Evolutionary conservation across 768 basidiomycete genomes (phyloP), one percentile per base, ranked within the genome.

Genomic region (Leccinellum luteum): DNA sequence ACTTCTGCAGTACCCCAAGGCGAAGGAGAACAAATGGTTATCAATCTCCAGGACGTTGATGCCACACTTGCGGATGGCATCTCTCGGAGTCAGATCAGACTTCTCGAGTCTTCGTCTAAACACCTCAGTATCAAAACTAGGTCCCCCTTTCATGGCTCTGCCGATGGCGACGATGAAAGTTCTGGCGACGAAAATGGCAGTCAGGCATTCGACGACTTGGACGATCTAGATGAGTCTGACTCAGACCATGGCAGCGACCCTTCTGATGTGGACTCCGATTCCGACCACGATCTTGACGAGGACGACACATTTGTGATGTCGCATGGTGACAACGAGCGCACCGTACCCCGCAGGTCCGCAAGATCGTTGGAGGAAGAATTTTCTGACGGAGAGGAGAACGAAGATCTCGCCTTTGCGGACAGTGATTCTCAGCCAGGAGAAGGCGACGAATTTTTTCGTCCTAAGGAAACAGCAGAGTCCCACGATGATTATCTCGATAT

Each of bases 1-100:
- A 6, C 19, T 43, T 3, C 19, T 6, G 41, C 64, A 87, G 87
- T 81, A 48, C 80, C 80, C 4, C 90, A 90, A 67, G 96, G 95
- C 9, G 96, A 97, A 73, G 97, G 97, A 15, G 96, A 98, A 69
- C 83, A 87, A 69, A 98, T 99, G 97, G 94, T 99, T 13, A 90
- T 98, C 81, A 90, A 92, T 69, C 79, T 99, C 14, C 97, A 99
- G 72, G 97, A 94, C 60, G 90, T 87, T 19, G 75, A 77, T 28
- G 73, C 78, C 3, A 98, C 95, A 0, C 85, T 99, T 28, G 94
- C 87, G 58, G 94, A 94, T 63, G 83, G 79, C 8, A 86, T 98
- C 30, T 81, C 86, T 17, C 81, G 82, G 56, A 92, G 91, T 64
- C 82, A 90, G 56, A 94, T 99, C 59, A 81, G 83, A 34, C 80